Conservation (phyloP, 139 green algal species). For the Coccomyxa sp. region DNA sequence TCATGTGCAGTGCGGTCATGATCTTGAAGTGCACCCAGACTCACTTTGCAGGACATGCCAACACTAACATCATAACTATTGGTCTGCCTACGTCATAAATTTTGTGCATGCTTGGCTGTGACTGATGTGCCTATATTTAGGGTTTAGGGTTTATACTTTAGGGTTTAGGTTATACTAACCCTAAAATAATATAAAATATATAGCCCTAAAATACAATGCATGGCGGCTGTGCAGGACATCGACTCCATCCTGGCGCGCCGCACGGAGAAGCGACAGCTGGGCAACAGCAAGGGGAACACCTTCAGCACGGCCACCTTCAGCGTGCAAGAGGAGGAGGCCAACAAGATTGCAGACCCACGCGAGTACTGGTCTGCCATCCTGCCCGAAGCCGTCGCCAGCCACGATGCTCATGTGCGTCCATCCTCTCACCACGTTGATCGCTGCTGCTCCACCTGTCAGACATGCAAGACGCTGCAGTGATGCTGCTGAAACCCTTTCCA, state of each 20-base stretch:
- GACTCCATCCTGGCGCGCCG: slow-evolving; percentile 75
- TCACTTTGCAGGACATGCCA: not conserved
- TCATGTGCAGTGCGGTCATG: no score
- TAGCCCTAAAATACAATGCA: no score
- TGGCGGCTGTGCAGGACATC: slow-evolving; percentile 60
- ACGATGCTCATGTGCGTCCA: slow-evolving; percentile 4
- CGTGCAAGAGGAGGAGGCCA: slow-evolving; percentile 15
- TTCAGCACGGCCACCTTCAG: slow-evolving; percentile 77
- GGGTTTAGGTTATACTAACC: not conserved
- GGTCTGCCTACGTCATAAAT: not conserved
- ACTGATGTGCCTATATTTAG: not conserved
- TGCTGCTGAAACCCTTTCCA: not conserved
- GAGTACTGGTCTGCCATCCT: slow-evolving; percentile 64
- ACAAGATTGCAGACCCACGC: slow-evolving; percentile 13
- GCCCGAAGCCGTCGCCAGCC: slow-evolving; percentile 49
- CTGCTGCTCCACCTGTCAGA: not conserved
- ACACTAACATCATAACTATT: not conserved
- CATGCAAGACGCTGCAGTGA: not conserved
- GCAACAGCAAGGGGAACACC: slow-evolving; percentile 68
- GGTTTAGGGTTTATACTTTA: no score
- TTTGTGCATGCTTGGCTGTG: not conserved
- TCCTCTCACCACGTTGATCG: not conserved
- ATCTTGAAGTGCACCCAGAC: no score
- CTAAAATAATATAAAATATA: no score
- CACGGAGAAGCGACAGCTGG: slow-evolving; percentile 86